Conservation (phyloP, 805 yeast species). For the Candida stauntonica region DNA sequence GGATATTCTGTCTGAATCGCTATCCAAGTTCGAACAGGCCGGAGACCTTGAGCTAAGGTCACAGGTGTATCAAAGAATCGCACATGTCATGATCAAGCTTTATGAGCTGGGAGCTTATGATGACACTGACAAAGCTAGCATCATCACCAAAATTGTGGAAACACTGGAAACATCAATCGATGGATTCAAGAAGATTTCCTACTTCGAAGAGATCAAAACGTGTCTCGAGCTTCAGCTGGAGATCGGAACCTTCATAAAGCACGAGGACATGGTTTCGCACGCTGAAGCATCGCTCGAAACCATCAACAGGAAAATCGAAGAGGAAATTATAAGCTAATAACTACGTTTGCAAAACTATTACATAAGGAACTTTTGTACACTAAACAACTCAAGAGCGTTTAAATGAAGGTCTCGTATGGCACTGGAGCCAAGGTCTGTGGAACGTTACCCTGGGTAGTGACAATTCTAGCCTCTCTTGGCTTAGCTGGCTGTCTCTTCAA, state of each 20-base stretch:
- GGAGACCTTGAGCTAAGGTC: constrained; percentile 38
- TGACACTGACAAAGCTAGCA: background rate
- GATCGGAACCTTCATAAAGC: constrained; percentile 32
- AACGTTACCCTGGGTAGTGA: constrained; percentile 74
- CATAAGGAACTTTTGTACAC: constrained; percentile 22
- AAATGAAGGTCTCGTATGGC: constrained; percentile 99
- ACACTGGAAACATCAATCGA: constrained; percentile 39
- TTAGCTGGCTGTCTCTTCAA: constrained; percentile 98
- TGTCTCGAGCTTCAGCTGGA: constrained; percentile 38
- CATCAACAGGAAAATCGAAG: constrained; percentile 8
- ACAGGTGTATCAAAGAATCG: constrained; percentile 32
- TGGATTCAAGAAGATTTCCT: constrained; percentile 38
- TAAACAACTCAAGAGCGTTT: constrained; percentile 35
- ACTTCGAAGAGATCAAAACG: constrained; percentile 35
- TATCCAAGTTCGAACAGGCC: constrained; percentile 42
- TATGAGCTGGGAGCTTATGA: background rate
- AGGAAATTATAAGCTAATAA: constrained; percentile 10
- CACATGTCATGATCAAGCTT: constrained; percentile 25
- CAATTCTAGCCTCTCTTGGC: constrained; percentile 91
- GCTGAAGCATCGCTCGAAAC: constrained; percentile 9
- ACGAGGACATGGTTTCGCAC: constrained; percentile 30
- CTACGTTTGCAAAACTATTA: constrained; percentile 9
- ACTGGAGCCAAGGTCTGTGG: constrained; percentile 99
- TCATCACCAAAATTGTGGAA: constrained; percentile 29
- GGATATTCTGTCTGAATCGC: constrained; percentile 34